Evolutionary conservation across 345 rosid species (phyloP), one percentile per base, ranked within the genome.

Genomic region (Tarenaya hassleriana): DNA sequence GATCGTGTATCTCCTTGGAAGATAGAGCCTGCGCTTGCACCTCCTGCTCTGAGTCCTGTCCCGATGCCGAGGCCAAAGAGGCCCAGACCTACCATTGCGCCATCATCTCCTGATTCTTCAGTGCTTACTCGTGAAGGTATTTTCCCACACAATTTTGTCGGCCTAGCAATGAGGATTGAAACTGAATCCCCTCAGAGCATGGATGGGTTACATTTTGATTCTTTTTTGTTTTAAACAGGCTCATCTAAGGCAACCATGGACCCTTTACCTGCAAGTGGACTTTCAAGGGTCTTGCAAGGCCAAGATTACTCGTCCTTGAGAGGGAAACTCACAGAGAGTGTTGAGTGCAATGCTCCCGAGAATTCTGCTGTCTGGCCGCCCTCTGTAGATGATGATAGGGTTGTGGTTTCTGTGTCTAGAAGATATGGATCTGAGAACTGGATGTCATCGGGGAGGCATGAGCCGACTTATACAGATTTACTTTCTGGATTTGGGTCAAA

Each of bases 1-100:
- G 91, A 82, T 10, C 73, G 88, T 68, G 96, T 88, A 43, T 88
- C 96, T 24, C 91, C 91, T 4, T 84, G 95, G 96, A 81, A 82
- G 62, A 67, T 88, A 61, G 95, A 88, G 60, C 91, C 95, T 64
- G 83, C 88, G 34, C 34, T 82, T 63, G 73, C 96, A 61, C 91
- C 91, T 53, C 77, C 84, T 58, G 81, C 90, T 10, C 61, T 82
- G 34, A 79, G 69, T 64, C 80, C 81, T 18, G 76, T 78, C 61
- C 81, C 86, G 10, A 55, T 73, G 64, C 62, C 84, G 14, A 71
- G 84, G 67, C 68, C 76, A 10, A 88, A 84, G 58, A 75, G 91
- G 71, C 73, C 79, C 7, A 68, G 95, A 40, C 19, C 86, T 48
- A 82, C 48, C 56, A 49, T 79, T 34, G 61, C 69, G 44, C 72